Base-by-base conservation (phyloP, 495 filamentous ascomycete genomes). In the Mycothermus thermophilus region DNA sequence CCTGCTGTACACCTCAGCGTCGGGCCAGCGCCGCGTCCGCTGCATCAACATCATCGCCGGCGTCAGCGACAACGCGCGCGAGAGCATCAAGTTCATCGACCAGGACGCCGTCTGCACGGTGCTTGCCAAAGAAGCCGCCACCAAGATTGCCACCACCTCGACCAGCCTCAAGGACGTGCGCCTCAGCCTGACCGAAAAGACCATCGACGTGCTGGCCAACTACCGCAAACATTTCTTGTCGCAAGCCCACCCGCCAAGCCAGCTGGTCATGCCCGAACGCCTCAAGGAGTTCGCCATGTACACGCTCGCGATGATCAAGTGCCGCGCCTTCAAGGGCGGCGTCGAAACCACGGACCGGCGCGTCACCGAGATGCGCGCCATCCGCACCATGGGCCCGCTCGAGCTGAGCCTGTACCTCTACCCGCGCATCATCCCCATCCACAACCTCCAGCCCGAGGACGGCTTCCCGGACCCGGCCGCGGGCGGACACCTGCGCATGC, bases 231-330 rank as follows among this genome's bases (percentile, higher is more conserved):
- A 88, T 48, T 84, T 80, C 50, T 78, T 85, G 0, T 76, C 60
- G 8, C 62, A 66, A 31, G 77, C 80, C 2, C 83, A 93, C 48
- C 87, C 90, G 7, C 84, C 90, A 6, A 83, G 87, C 9, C 86
- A 99, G 51, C 70, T 99, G 24, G 82, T 99, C 32, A 74, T 99
- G 50, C 90, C 90, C 0, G 92, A 99, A 56, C 81, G 87, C 30
- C 67, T 99, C 15, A 99, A 96, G 50, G 90, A 99, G 47, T 90
- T 95, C 50, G 75, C 77, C 34, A 93, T 99, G 88, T 96, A 86
- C 57, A 86, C 92, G 59, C 74, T 99, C n/a, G 77, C 80, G 34
- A 58, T 99, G 46, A 56, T 94, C 41, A 99, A 96, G 57, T 88
- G 75, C 17, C 75, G 90, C 34, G 84, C 88, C 20, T 84, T 96